Percentiles rank a stretch among this genome's conserved stretches.
phyloP scores from a whole-genome alignment of 208 protist species.

The Plasmodiophora brassicae region DNA sequence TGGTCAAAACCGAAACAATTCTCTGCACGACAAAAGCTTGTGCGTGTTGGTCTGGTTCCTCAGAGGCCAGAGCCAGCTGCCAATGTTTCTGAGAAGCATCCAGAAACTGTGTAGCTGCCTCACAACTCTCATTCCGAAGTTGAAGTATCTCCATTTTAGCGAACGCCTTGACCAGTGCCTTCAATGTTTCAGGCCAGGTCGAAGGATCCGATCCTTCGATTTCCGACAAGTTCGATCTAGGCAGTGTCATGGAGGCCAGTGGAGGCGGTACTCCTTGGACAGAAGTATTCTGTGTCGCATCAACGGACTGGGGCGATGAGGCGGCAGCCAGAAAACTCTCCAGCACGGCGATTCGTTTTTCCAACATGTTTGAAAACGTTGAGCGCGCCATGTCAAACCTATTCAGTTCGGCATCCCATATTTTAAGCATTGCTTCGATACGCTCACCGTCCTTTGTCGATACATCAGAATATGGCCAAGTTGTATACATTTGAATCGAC shows the following conservation, averaged over 20 bases:
- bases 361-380: conserved; percentile 1
- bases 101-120: not conserved
- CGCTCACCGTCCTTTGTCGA: not conserved
- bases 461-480: not conserved
- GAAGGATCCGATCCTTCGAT: not conserved
- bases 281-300: not conserved
- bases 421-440: not conserved
- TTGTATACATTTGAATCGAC: not conserved
- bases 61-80: not conserved
- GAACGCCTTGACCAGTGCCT: not conserved
- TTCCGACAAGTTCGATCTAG: not conserved
- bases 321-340: not conserved
- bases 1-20: not conserved
- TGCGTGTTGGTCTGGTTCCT: not conserved
- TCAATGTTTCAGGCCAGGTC: not conserved
- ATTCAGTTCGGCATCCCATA: not conserved
- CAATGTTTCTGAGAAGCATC: not conserved
- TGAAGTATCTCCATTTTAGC: not conserved
- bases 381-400: not conserved
- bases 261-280: not conserved
- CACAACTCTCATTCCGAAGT: not conserved
- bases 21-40: no score
- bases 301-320: not conserved
- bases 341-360: not conserved
- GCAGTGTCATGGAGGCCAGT: not conserved